Evolutionary conservation across 345 rosid species (phyloP), one percentile per base, ranked within the genome.

Genomic region (Salix caprea): DNA sequence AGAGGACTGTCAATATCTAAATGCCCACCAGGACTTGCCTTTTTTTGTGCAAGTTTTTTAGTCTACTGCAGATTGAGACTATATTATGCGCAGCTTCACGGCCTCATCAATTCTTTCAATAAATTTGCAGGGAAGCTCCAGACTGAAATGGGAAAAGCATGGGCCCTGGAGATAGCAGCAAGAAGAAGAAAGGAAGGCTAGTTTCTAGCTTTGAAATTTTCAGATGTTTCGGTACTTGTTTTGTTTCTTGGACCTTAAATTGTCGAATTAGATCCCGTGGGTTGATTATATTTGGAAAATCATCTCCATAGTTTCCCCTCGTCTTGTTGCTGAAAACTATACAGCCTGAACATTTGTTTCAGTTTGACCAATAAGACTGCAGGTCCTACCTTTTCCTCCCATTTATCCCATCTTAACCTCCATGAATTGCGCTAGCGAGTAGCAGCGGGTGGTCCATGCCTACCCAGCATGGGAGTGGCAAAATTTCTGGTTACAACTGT

Each of bases 121-220:
- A 36, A 69, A 64, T 77, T 46, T 88, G 73, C 94, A 93, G 94
- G 97, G 56, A 94, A 88, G 82, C 88, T 94, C 70, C 98, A 89
- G 86, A 94, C 97, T 4, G 92, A 94, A 15, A 74, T 94, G 65
- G 97, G 98, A 71, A 92, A 90, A 81, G 94, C 97, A 69, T 94
- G 97, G 97, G 98, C 98, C 2, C 76, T 32, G 11, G 97, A 94
- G 85, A 87, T 94, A 69, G 92, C 83, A 73, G 89, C 92, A 28
- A 92, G 98, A 82, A 90, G 92, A 80, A 86, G 80, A 79, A 82
- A 78, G 60, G 78, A 69, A 24, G 80, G 81, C 21, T 75, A 56
- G 67, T 69, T 54, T 68, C 10, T 50, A 26, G 28, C 66, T 62
- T 13, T 4, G 4, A 62, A 12, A 15, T 24, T 26, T 11, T 12